A percentile compares a stretch with the other conserved stretches of the same genome.
Conservation (phyloP, 106 monocot species). For the Dendrobium huoshanense region DNA sequence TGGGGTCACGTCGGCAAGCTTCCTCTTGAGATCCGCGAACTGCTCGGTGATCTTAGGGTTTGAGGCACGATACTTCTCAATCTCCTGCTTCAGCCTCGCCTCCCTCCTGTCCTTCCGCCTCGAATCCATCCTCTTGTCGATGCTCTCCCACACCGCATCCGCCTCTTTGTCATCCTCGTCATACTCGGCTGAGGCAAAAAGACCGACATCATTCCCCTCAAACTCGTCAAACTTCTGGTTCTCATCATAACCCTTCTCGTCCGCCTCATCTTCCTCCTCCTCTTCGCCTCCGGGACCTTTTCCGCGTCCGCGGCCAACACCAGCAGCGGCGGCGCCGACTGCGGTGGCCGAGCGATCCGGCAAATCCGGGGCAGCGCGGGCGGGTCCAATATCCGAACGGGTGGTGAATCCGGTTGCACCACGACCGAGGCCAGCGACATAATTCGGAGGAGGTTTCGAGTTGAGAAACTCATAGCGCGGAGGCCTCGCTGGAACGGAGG, state of each 20-base stretch:
- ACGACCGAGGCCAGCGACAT: constrained; percentile 95
- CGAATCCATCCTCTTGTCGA: constrained; percentile 85
- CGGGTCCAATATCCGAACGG: constrained; percentile 68
- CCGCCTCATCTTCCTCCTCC: constrained; percentile 70
- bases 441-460: constrained; percentile 91
- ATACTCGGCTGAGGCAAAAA: constrained; percentile 92
- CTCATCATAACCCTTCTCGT: constrained; percentile 96
- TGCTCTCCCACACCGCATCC: constrained; percentile 93
- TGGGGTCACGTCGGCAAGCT: constrained; percentile 57
- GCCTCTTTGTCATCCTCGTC: constrained; percentile 99
- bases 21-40: constrained; percentile 91
- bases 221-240: constrained; percentile 99
- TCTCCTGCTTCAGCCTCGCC: constrained; percentile 88
- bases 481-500: constrained; percentile 33
- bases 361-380: constrained; percentile 52
- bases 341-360: constrained; percentile 24
- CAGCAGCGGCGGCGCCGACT: constrained; percentile 13
- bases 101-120: constrained; percentile 83
- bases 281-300: constrained; percentile 33
- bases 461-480: constrained; percentile 77
- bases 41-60: constrained; percentile 99
- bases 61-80: constrained; percentile 93
- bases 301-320: constrained; percentile 49
- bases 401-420: constrained; percentile 97
- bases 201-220: constrained; percentile 92